Evolutionary conservation across 2,329 filamentous ascomycete species (phyloP), one percentile per base, ranked within the genome.

Genomic region (Fusarium temperatum): DNA sequence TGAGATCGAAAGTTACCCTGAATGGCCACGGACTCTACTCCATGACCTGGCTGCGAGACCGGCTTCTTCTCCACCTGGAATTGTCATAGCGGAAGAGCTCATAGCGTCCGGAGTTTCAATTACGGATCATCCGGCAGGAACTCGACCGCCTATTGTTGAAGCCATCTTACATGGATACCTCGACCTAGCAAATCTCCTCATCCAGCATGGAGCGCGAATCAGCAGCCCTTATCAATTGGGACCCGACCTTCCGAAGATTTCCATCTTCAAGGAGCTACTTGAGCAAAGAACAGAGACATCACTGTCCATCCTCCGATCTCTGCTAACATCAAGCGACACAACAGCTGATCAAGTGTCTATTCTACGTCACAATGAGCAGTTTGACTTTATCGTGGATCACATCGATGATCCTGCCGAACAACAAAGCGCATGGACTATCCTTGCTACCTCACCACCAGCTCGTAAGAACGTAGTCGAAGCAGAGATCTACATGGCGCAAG

Each of bases 211-310:
- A 18, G 57, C 44, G 13, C 35, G 4, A 3, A 53, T 60, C 3
- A 5, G 35, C 26, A 32, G 35, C 1, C 12, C 57, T 2, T 60
- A 60, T 6, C 45, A 53, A 14, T 11, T 53, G 5, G 35, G 57
- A 0, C 22, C 13, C 0, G 35, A 24, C 0, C 35, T 32, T 10
- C 45, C 57, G 1, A 18, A 5, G 5, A 32, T 60, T 26, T 60
- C 57, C 5, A 39, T 59, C 4, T 41, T 60, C 35, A 60, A 60
- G 22, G 44, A 60, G 7, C 15, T 60, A 1, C 13, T 53, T 14
- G 20, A 60, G 6, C 26, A 53, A 53, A 22, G 44, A 32, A 41
- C 57, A 3, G 35, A 39, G 22, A 53, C 15, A 28, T 53, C 26
- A 3, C 44, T 60, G 12, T 32, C 35, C 1, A 53, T 53, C 7